Conservation (phyloP, 1,284 basidiomycete genomes). For the Moesziomyces globuligerus region DNA sequence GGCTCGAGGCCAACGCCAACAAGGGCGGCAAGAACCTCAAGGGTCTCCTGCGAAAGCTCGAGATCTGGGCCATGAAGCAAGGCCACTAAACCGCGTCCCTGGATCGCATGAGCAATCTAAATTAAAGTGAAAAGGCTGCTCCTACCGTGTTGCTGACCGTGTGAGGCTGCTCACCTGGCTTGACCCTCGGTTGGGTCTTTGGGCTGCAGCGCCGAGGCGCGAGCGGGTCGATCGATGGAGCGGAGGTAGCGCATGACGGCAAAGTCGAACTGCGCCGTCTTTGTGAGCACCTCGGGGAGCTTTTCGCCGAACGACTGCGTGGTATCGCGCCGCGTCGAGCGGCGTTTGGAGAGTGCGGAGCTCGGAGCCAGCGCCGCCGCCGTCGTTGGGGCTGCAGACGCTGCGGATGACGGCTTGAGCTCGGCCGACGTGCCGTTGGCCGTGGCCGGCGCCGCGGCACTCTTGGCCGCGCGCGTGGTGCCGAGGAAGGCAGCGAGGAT, state of each 20-base stretch:
- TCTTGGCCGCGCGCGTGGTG: conserved; percentile 20
- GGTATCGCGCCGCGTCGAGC: conserved; percentile 23
- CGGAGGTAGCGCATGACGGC: conserved; percentile 34
- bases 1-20: conserved; percentile 76
- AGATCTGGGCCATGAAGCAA: conserved; percentile 62
- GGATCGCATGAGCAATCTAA: neutral
- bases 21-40: conserved; percentile 75
- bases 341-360: conserved; percentile 13
- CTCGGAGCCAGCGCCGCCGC: neutral
- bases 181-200: no score
- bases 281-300: conserved; percentile 30
- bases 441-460: conserved; percentile 1
- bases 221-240: conserved; percentile 31
- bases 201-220: neutral
- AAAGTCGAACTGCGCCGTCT: conserved; percentile 26
- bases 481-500: conserved; percentile 37
- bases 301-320: conserved; percentile 45
- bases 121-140: neutral
- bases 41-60: conserved; percentile 62
- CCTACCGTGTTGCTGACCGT: no score
- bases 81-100: conserved; percentile 19
- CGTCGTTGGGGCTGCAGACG: neutral
- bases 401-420: neutral
- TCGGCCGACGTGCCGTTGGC: neutral
- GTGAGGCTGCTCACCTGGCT: no score